A percentile compares a stretch with the other conserved stretches of the same genome.
phyloP scores from a whole-genome alignment of 371 early-diverging fungal genomes.

The Saksenaea vasiformis region DNA sequence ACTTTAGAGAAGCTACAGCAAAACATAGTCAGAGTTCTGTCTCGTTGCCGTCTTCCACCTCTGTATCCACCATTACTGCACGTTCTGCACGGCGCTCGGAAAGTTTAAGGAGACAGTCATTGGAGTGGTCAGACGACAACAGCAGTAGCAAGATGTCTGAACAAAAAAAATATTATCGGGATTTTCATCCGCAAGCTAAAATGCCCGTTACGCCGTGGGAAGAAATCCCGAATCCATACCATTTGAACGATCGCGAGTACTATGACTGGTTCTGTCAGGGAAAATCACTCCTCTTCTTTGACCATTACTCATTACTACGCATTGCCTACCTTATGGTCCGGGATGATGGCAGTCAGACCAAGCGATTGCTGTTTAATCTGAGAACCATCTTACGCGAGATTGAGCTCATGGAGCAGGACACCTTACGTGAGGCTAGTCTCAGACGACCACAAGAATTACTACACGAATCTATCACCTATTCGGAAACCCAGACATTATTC shows the following conservation, averaged over 20 bases:
- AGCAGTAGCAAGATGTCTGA: neutral
- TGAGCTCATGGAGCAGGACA: constrained; percentile 16
- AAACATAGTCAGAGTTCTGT: neutral
- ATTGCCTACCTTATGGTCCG: constrained; percentile 26
- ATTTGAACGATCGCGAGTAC: constrained; percentile 29
- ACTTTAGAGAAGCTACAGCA: constrained; percentile 7
- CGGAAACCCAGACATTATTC: constrained; percentile 41
- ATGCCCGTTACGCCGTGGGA: constrained; percentile 40
- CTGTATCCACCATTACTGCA: neutral
- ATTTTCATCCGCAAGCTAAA: constrained; percentile 12
- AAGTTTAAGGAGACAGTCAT: neutral
- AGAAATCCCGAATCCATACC: constrained; percentile 30
- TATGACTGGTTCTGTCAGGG: constrained; percentile 22
- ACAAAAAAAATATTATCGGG: neutral
- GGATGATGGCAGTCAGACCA: constrained; percentile 12
- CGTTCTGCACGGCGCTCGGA: constrained; percentile 4
- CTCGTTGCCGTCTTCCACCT: neutral
- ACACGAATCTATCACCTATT: constrained; percentile 24
- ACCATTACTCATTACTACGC: constrained; percentile 28
- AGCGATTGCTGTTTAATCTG: constrained; percentile 13
- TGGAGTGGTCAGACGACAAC: neutral
- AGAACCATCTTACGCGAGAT: constrained; percentile 19
- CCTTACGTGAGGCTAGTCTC: constrained; percentile 8
- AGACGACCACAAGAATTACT: constrained; percentile 10
- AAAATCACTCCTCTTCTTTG: constrained; percentile 29